These are phyloP conservation scores for Pyrus communis DNA, from an alignment of 306 rosid species.

Conservation along the genomic window DNA sequence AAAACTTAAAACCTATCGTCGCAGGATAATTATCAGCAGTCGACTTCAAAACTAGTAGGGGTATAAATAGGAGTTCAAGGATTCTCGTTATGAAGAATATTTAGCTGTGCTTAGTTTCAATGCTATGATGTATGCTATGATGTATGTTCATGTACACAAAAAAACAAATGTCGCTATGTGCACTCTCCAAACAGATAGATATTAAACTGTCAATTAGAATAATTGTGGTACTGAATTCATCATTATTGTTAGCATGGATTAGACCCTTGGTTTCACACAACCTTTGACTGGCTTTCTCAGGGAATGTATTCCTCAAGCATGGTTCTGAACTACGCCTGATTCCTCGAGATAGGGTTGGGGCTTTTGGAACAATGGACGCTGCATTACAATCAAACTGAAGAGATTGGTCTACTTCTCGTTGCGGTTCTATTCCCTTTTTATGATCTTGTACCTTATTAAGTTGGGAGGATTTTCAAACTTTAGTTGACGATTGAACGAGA, in stretches of 20 bases:
- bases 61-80: neutral
- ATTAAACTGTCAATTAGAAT: neutral
- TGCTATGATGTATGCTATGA: neutral
- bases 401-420: neutral
- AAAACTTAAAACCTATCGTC: neutral
- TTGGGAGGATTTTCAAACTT: conserved; percentile 1
- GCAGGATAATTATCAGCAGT: neutral
- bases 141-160: neutral
- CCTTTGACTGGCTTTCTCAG: conserved; percentile 14
- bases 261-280: neutral
- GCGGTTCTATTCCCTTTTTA: neutral
- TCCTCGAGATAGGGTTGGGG: conserved; percentile 61
- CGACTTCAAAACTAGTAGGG: neutral
- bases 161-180: neutral
- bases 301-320: conserved; percentile 61
- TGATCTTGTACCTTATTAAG: neutral
- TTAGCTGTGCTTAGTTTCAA: too few relatives aligned
- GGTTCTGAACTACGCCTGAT: conserved; percentile 58
- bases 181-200: neutral
- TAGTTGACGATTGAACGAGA: neutral
- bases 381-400: conserved; percentile 11
- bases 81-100: neutral
- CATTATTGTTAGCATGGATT: neutral
- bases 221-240: neutral
- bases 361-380: conserved; percentile 10